Conservation (phyloP, 371 early-diverging fungal species). For the Rhizomucor pusillus region DNA sequence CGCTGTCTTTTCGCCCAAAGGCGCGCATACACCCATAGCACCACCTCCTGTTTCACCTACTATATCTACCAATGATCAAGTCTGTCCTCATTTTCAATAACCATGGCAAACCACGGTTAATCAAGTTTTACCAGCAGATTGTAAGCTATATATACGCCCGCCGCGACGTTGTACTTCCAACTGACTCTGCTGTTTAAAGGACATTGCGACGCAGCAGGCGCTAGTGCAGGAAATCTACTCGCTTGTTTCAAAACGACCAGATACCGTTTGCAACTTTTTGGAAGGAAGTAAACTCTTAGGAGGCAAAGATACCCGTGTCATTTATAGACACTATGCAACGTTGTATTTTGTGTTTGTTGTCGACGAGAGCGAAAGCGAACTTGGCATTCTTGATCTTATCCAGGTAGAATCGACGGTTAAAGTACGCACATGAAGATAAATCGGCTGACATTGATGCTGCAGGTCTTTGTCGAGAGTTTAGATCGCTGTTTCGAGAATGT, state of each 20-base stretch:
- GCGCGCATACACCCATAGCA: too few relatives aligned
- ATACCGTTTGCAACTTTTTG: constrained; percentile 88
- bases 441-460: constrained; percentile 1
- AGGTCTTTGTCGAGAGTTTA: constrained; percentile 95
- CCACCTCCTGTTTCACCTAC: too few relatives aligned
- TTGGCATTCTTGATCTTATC: constrained; percentile 93
- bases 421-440: background rate
- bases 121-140: constrained; percentile 90
- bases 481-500: constrained; percentile 94
- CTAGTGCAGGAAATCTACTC: constrained; percentile 82
- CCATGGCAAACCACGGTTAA: constrained; percentile 91
- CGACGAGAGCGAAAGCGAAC: constrained; percentile 91
- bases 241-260: constrained; percentile 80
- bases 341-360: constrained; percentile 97
- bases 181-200: constrained; percentile 41
- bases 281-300: constrained; percentile 85
- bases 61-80: constrained; percentile 85
- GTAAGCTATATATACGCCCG: constrained; percentile 38
- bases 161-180: background rate
- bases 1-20: too few relatives aligned
- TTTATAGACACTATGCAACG: constrained; percentile 90
- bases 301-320: constrained; percentile 84
- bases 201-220: constrained; percentile 79
- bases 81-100: constrained; percentile 96
- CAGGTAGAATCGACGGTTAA: constrained; percentile 53